phyloP scores from a whole-genome alignment of 1,139 yeast species.

The Lizanozyma gosingica region DNA sequence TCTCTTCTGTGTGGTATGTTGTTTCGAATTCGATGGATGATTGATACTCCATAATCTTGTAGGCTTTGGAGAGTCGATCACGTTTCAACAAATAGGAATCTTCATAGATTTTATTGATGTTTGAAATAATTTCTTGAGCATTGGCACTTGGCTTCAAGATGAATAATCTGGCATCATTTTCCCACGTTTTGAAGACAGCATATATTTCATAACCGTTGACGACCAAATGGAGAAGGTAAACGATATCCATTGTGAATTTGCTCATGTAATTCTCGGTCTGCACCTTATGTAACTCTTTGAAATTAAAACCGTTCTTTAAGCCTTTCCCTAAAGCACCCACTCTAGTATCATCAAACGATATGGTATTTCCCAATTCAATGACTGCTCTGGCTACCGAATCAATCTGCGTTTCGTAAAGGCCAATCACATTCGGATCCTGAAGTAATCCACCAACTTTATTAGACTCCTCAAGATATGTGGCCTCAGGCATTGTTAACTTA shows the following conservation, averaged over 20 bases:
- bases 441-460: conserved; percentile 55
- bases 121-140: conserved; percentile 60
- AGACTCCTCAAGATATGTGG: conserved; percentile 46
- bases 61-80: conserved; percentile 32
- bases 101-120: conserved; percentile 44
- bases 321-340: conserved; percentile 87
- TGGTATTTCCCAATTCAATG: conserved; percentile 67
- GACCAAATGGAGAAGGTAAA: conserved; percentile 64
- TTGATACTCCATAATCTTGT: conserved; percentile 42
- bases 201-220: conserved; percentile 74
- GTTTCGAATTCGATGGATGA: conserved; percentile 44
- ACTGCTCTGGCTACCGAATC: conserved; percentile 64
- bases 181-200: conserved; percentile 64
- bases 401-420: conserved; percentile 72
- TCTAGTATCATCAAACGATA: conserved; percentile 56
- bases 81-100: conserved; percentile 42
- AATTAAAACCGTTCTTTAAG: conserved; percentile 72
- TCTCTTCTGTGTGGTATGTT: conserved; percentile 40
- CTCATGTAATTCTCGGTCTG: conserved; percentile 43
- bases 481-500: conserved; percentile 61
- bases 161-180: conserved; percentile 40
- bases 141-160: conserved; percentile 60
- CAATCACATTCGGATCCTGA: conserved; percentile 54
- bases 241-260: conserved; percentile 47
- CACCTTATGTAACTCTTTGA: conserved; percentile 38